phyloP scores from a whole-genome alignment of 768 basidiomycete species.

The Russula lepida region DNA sequence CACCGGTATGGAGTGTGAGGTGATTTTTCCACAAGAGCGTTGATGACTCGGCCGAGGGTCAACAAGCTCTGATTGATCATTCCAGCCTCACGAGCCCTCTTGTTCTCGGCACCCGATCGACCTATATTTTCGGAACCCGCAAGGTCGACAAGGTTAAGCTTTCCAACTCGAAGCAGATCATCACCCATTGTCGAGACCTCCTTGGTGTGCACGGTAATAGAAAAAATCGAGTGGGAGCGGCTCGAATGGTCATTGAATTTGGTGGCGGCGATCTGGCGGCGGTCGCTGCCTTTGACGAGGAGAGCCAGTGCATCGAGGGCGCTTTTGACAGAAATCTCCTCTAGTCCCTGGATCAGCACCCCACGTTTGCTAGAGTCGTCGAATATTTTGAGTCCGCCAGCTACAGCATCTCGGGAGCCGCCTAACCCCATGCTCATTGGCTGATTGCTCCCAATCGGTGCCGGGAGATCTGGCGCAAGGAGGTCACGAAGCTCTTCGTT shows the following conservation, averaged over 20 bases:
- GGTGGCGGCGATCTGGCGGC: constrained; percentile 89
- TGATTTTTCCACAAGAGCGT: constrained; percentile 86
- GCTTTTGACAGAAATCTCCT: constrained; percentile 79
- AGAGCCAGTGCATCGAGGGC: constrained; percentile 76
- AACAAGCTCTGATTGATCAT: constrained; percentile 98
- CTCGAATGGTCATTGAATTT: constrained; percentile 98
- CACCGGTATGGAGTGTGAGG: constrained; percentile 92
- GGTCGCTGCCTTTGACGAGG: constrained; percentile 80
- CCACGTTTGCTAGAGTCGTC: constrained; percentile 85
- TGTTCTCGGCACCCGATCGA: constrained; percentile 89
- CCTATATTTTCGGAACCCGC: constrained; percentile 98
- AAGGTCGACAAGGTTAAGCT: constrained; percentile 93
- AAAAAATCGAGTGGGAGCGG: constrained; percentile 96
- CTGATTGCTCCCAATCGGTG: constrained; percentile 57
- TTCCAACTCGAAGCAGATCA: constrained; percentile 87
- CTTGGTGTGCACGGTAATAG: constrained; percentile 90
- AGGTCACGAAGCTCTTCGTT: constrained; percentile 98
- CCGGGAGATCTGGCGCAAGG: constrained; percentile 66
- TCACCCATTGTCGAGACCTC: constrained; percentile 72
- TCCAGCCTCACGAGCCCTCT: constrained; percentile 90
- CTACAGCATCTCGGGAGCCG: constrained; percentile 35
- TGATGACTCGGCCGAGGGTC: constrained; percentile 95
- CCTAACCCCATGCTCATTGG: constrained; percentile 64
- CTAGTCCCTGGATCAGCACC: constrained; percentile 89
- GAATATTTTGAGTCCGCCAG: constrained; percentile 73